Conservation (phyloP, 225 moss, liverwort and hornwort genomes). For the Straminergon stramineum region DNA sequence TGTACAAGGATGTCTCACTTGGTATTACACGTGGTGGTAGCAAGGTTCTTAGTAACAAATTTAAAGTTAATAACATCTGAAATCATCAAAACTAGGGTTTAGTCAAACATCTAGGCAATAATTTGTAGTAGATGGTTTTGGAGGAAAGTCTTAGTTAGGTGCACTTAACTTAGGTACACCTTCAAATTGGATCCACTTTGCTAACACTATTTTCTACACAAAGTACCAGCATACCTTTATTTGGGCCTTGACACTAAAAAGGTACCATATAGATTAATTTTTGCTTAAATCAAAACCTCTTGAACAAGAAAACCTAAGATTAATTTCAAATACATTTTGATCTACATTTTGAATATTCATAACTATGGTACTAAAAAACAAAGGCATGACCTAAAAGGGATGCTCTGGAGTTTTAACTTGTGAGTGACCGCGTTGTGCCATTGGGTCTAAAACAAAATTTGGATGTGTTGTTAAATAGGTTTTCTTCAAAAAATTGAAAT, state of each 20-base stretch:
- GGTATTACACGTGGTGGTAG: not conserved
- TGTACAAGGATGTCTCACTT: not conserved
- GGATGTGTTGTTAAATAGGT: not conserved
- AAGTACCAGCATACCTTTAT: not conserved
- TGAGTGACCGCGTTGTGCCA: fast-evolving
- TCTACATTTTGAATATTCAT: not conserved
- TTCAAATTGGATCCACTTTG: fast-evolving
- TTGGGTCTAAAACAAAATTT: not conserved
- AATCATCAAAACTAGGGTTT: not conserved
- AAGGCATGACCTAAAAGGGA: no score
- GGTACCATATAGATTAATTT: not conserved
- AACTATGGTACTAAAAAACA: not conserved
- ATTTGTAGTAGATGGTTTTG: no score
- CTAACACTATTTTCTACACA: no score
- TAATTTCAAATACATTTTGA: not conserved
- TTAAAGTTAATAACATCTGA: not conserved
- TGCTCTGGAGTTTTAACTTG: not conserved
- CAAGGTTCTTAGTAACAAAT: not conserved
- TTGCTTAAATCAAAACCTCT: not conserved
- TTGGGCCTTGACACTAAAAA: not conserved
- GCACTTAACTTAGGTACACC: not conserved
- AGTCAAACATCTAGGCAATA: not conserved
- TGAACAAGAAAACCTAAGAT: not conserved
- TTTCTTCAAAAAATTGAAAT: not conserved
- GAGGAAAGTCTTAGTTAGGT: no score